Evolutionary conservation across 768 basidiomycete species (phyloP), one percentile per base, ranked within the genome.

Genomic region (Scleroderma bovista): DNA sequence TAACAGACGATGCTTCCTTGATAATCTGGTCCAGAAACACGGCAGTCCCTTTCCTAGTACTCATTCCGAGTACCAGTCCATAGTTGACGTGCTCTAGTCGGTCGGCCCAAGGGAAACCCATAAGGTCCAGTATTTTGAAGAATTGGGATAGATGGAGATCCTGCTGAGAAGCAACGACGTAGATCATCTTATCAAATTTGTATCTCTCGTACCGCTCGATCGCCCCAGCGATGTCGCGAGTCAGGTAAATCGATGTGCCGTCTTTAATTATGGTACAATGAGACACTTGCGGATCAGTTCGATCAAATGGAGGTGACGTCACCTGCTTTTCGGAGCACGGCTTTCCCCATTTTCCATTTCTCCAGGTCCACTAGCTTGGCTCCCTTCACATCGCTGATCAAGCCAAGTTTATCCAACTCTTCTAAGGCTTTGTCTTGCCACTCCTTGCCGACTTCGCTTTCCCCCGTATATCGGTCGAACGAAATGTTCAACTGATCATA

Each of bases 11-110:
- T 0, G 94, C 92, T 61, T 96, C 93, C 57, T 85, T 80, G 65
- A 92, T 86, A 57, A 92, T 97, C 67, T 97, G 81, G 59, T 96
- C 84, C 26, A 99, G 72, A 78, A 97, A 97, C 44, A 95, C 93
- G 40, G 90, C 94, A 0, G 91, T 97, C 32, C 93, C 93, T 69
- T 84, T 91, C 29, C 89, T 80, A 20, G 90, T 91, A 66, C 84
- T 93, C 95, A 99, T 99, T 50, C 95, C 95, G 47, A 81, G 84
- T 19, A 99, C 93, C 52, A 95, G 72, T 16, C 91, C 90, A 58
- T 88, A 93, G 70, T 93, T 95, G 68, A 97, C 74, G 67, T 97
- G 95, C 63, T 89, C 76, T 39, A 97, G 77, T 32, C 71, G 72
- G 52, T 80, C 75, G 1, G 94, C 93, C 88, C 88, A 97, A 0